Conservation (phyloP, 2,329 filamentous ascomycete genomes). For the Neofusicoccum laricinum region DNA sequence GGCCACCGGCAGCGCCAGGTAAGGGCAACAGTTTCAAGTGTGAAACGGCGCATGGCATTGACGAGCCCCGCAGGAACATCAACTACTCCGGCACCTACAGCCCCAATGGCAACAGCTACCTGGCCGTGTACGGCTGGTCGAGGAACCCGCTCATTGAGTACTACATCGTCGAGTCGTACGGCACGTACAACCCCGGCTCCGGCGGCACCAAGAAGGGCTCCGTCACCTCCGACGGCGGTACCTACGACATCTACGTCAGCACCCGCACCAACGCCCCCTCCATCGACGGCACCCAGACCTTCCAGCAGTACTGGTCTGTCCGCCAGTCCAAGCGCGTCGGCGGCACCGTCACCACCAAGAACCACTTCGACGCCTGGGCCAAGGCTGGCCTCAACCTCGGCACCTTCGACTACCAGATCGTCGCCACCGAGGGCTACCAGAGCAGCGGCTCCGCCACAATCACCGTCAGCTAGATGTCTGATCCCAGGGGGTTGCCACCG, state of each 20-base stretch:
- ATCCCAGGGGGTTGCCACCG: no score
- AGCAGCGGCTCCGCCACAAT: constrained; percentile 50
- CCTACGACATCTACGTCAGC: constrained; percentile 52
- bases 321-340: constrained; percentile 48
- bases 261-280: constrained; percentile 52
- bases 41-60: constrained; percentile 2
- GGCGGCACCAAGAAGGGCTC: constrained; percentile 49
- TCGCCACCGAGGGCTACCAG: constrained; percentile 54
- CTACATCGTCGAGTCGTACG: constrained; percentile 56
- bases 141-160: constrained; percentile 55
- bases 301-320: constrained; percentile 56
- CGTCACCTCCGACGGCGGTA: constrained; percentile 51
- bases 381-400: constrained; percentile 50
- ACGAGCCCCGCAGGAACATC: constrained; percentile 41
- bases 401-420: constrained; percentile 51
- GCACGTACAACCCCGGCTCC: constrained; percentile 49
- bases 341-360: constrained; percentile 50
- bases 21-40: constrained; percentile 20
- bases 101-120: constrained; percentile 51
- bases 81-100: constrained; percentile 49
- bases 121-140: constrained; percentile 60
- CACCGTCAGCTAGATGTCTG: constrained; percentile 33
- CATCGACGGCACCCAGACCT: constrained; percentile 54
- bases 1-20: constrained; percentile 53
- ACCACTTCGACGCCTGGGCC: constrained; percentile 55